Conservation (phyloP, 2,329 filamentous ascomycete genomes). For the Bisporella sp. region DNA sequence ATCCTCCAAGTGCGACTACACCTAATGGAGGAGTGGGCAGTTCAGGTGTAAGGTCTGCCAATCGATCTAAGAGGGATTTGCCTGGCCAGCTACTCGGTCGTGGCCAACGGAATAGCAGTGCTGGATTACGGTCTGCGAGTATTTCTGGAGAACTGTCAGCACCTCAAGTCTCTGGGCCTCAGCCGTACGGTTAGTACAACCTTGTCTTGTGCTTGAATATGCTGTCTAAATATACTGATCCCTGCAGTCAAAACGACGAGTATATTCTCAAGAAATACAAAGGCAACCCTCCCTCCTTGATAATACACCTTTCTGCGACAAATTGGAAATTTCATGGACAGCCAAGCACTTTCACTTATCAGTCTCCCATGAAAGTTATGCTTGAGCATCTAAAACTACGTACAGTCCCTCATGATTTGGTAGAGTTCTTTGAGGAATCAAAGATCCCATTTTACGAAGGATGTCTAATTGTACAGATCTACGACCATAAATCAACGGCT, state of each 20-base stretch:
- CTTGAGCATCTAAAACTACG: slow-evolving; percentile 68
- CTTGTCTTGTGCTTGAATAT: slow-evolving; percentile 2
- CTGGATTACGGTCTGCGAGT: slow-evolving; percentile 42
- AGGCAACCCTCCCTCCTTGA: slow-evolving; percentile 69
- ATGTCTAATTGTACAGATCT: slow-evolving; percentile 89
- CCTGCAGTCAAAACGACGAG: slow-evolving; percentile 57
- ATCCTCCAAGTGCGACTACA: slow-evolving; percentile 40
- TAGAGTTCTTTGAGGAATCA: slow-evolving; percentile 59
- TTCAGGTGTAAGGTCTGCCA: slow-evolving; percentile 42
- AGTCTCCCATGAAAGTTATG: slow-evolving; percentile 79
- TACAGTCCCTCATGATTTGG: slow-evolving; percentile 83
- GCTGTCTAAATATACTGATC: slow-evolving; percentile 13
- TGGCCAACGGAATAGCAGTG: slow-evolving; percentile 41
- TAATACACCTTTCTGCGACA: slow-evolving; percentile 76
- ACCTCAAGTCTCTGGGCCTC: slow-evolving; percentile 36
- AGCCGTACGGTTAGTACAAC: slow-evolving; percentile 42
- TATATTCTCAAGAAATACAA: slow-evolving; percentile 81
- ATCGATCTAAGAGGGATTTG: slow-evolving; percentile 52
- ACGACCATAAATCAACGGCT: slow-evolving; percentile 70
- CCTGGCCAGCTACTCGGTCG: slow-evolving; percentile 37
- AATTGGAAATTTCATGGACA: slow-evolving; percentile 93
- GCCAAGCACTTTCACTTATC: slow-evolving; percentile 86
- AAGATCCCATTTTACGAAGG: slow-evolving; percentile 86
- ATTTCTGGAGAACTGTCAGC: slow-evolving; percentile 36
- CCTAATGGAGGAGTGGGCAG: slow-evolving; percentile 32